Conservation (phyloP, 495 filamentous ascomycete genomes). For the Penicillium bialowiezense region DNA sequence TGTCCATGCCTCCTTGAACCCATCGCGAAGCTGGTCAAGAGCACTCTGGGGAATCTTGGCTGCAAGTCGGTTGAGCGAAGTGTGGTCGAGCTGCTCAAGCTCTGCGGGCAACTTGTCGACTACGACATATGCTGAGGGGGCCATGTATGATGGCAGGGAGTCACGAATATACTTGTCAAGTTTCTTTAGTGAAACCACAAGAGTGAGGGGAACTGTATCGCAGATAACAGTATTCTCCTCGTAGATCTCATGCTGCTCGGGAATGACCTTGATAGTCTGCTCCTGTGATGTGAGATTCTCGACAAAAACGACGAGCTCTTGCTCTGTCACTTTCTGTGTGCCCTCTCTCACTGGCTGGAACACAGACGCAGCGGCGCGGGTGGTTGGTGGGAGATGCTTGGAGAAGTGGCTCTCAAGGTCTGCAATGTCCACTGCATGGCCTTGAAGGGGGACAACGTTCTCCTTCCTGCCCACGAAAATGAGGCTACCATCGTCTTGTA, state of each 20-base stretch:
- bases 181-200: constrained; percentile 27
- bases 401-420: constrained; percentile 30
- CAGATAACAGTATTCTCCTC: constrained; percentile 10
- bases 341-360: constrained; percentile 15
- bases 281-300: constrained; percentile 22
- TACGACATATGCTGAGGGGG: constrained; percentile 34
- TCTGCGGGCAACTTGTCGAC: constrained; percentile 26
- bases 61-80: constrained; percentile 24
- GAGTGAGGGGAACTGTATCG: constrained; percentile 15
- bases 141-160: constrained; percentile 40
- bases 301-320: constrained; percentile 28
- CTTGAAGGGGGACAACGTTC: constrained; percentile 27
- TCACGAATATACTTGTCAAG: constrained; percentile 36
- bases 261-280: constrained; percentile 21
- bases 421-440: constrained; percentile 34
- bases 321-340: constrained; percentile 3
- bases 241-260: constrained; percentile 15
- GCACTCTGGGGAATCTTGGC: constrained; percentile 18
- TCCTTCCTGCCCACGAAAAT: constrained; percentile 32
- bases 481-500: constrained; percentile 27
- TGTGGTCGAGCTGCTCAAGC: constrained; percentile 22
- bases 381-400: constrained; percentile 23
- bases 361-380: constrained; percentile 25
- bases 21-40: constrained; percentile 18
- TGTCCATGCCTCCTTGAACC: constrained; percentile 24